Evolutionary conservation across 768 basidiomycete genomes (phyloP).

Genomic region (Collybiopsis confluens): DNA sequence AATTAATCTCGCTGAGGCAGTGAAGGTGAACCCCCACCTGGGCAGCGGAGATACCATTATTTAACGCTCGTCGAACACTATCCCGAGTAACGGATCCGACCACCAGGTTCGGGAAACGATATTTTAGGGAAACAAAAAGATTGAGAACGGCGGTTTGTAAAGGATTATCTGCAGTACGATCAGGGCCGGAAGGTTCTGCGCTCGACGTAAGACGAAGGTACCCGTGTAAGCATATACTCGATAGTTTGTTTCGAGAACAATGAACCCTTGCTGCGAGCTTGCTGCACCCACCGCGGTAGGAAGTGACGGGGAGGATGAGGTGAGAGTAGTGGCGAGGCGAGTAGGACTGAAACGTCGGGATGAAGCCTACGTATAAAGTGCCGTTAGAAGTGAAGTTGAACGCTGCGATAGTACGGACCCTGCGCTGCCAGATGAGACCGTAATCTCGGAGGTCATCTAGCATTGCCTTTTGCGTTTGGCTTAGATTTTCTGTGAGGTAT

Average conservation of each 20-base stretch:
- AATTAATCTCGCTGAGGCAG: slow-evolving; percentile 14
- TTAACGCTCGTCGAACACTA: slow-evolving; percentile 89
- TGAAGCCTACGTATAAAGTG: slow-evolving; percentile 37
- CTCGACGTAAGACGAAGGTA: slow-evolving; percentile 28
- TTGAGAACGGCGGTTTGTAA: slow-evolving; percentile 95
- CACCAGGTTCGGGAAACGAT: slow-evolving; percentile 95
- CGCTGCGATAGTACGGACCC: slow-evolving; percentile 38
- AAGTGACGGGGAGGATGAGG: slow-evolving; percentile 82
- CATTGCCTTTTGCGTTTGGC: slow-evolving; percentile 79
- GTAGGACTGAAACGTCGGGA: slow-evolving; percentile 90
- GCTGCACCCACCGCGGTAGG: slow-evolving; percentile 57
- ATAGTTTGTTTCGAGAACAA: slow-evolving; percentile 97
- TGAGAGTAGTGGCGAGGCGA: slow-evolving; percentile 89
- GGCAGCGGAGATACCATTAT: slow-evolving; percentile 93
- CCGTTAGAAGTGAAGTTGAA: slow-evolving; percentile 20
- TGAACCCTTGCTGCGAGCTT: slow-evolving; percentile 77
- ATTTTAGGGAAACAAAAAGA: slow-evolving; percentile 87
- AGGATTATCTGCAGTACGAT: slow-evolving; percentile 69
- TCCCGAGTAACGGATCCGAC: slow-evolving; percentile 94
- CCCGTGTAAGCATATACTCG: slow-evolving; percentile 97
- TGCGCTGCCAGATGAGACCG: slow-evolving; percentile 87
- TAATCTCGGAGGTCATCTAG: slow-evolving; percentile 91
- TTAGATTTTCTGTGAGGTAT: slow-evolving; percentile 81
- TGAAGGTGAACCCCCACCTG: slow-evolving; percentile 55
- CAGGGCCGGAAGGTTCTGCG: slow-evolving; percentile 15